Evolutionary conservation across 2,329 filamentous ascomycete genomes (phyloP).

Genomic region (Aspergillus sp.): DNA sequence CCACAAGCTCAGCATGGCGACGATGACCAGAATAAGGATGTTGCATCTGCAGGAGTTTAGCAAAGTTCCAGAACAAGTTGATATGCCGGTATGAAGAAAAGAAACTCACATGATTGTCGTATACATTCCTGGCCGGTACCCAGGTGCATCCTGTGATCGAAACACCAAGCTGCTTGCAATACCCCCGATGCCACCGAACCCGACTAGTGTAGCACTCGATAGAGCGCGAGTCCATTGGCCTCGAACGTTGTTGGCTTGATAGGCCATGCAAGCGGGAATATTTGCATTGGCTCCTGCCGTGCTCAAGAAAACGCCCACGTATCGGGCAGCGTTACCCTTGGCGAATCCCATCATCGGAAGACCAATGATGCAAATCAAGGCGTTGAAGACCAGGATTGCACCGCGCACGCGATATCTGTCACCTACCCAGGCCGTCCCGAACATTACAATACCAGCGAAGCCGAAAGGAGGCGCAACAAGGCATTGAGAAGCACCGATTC

Average conservation of each 20-base stretch:
- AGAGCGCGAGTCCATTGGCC: conserved; percentile 86
- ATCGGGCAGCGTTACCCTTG: conserved; percentile 53
- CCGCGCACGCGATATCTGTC: conserved; percentile 65
- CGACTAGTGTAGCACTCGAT: conserved; percentile 69
- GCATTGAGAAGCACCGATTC: conserved; percentile 60
- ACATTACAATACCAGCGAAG: conserved; percentile 62
- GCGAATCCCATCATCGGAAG: conserved; percentile 70
- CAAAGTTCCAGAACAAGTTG: no score
- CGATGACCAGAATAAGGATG: conserved; percentile 27
- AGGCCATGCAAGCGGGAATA: conserved; percentile 68
- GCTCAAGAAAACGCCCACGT: conserved; percentile 70
- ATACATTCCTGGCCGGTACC: conserved; percentile 29
- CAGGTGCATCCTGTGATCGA: conserved; percentile 38
- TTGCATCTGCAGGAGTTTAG: conserved; percentile 22
- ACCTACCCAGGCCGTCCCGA: conserved; percentile 55
- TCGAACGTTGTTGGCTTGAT: conserved; percentile 82
- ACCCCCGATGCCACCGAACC: conserved; percentile 71
- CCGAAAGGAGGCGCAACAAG: conserved; percentile 66
- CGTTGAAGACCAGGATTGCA: conserved; percentile 63
- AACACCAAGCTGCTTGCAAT: conserved; percentile 75
- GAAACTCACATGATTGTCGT: conserved; percentile 25
- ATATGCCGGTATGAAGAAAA: background rate
- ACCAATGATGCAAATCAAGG: conserved; percentile 62
- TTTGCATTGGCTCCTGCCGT: conserved; percentile 74
- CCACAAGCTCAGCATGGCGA: conserved; percentile 22